A percentile compares a stretch with the other conserved stretches of the same genome.
These are phyloP conservation scores for Salicornia ramosissima DNA, from an alignment of 148 eudicot genomes.

Conservation along the genomic window DNA sequence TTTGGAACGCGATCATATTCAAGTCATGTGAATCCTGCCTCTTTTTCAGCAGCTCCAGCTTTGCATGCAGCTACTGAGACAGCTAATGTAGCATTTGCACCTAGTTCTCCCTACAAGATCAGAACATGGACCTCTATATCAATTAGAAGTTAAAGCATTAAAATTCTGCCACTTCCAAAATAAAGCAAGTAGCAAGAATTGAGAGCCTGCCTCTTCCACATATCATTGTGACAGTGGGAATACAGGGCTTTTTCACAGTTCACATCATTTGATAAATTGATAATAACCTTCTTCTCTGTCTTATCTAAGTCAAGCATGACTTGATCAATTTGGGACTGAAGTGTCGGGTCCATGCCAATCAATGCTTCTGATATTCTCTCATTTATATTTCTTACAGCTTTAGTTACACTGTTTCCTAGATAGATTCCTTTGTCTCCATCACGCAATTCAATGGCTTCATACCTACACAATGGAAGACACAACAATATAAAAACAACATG, in stretches of 20 bases:
- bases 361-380: conserved; percentile 96
- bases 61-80: conserved; percentile 98
- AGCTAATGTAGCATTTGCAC: conserved; percentile 91
- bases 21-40: conserved; percentile 40
- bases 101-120: conserved; percentile 80
- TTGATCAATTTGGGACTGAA: conserved; percentile 92
- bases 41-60: conserved; percentile 99
- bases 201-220: neutral
- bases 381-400: conserved; percentile 83
- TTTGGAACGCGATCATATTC: conserved; percentile 9
- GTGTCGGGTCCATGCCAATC: conserved; percentile 95
- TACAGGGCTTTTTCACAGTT: too few relatives aligned
- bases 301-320: conserved; percentile 96
- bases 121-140: neutral
- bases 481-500: neutral
- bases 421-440: conserved; percentile 83
- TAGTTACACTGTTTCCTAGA: conserved; percentile 78
- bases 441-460: conserved; percentile 88
- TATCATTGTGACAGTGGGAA: neutral
- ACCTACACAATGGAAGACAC: conserved; percentile 38
- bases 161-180: neutral
- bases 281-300: conserved; percentile 87
- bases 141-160: neutral
- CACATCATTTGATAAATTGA: conserved; percentile 11
- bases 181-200: neutral